A percentile compares a stretch with the other conserved stretches of the same genome.
phyloP scores from a whole-genome alignment of 345 rosid genomes.

The Balakata baccata region DNA sequence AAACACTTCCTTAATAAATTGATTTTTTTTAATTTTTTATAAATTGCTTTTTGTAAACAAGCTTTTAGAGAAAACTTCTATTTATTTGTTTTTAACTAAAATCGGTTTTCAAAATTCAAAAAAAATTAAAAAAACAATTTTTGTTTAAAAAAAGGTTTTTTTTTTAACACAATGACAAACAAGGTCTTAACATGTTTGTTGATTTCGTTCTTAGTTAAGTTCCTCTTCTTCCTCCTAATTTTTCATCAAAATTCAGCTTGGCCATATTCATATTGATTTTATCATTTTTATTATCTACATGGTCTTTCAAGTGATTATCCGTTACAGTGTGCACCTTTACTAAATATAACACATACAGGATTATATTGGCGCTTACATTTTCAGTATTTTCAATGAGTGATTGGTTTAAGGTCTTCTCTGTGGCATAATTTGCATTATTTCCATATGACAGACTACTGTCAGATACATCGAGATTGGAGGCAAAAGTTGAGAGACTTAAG shows the following conservation, averaged over 20 bases:
- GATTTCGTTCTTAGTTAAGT: neutral
- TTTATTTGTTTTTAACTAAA: no score
- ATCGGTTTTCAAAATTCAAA: no score
- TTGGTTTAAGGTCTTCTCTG: neutral
- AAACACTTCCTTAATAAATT: no score
- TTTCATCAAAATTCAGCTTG: neutral
- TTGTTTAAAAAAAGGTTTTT: neutral
- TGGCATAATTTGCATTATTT: neutral
- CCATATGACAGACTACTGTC: constrained; percentile 50
- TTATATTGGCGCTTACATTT: neutral
- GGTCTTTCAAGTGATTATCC: neutral
- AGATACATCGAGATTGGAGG: constrained; percentile 80
- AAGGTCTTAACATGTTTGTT: neutral
- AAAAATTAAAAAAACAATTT: neutral
- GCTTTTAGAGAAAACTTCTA: no score
- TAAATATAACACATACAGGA: neutral
- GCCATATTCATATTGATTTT: neutral
- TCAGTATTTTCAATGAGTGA: neutral
- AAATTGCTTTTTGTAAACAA: no score
- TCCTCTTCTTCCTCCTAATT: neutral
- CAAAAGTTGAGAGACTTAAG: constrained; percentile 92
- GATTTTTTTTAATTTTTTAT: no score
- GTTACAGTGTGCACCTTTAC: neutral
- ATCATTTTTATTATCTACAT: neutral
- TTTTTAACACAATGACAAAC: neutral